Percentiles rank a stretch among this genome's conserved stretches.
phyloP scores from a whole-genome alignment of 1,284 basidiomycete species.

The Marasmius tenuissimus region DNA sequence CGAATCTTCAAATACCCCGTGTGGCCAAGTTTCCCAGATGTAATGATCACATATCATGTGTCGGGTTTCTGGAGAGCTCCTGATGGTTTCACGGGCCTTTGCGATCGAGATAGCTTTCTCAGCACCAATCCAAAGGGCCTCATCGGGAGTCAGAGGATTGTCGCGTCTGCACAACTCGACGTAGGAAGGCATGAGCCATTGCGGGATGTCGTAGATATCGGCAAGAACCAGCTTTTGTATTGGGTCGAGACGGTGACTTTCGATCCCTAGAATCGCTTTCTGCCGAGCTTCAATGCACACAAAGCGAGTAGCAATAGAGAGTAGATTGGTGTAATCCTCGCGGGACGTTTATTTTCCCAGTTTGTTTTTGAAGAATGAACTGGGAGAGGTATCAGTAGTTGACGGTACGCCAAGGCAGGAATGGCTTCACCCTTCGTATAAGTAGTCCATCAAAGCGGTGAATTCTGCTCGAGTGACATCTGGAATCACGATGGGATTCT shows the following conservation, averaged over 20 bases:
- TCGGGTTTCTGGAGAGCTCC: background rate
- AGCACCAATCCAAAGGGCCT: slow-evolving; percentile 35
- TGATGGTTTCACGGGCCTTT: slow-evolving; percentile 22
- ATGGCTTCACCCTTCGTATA: slow-evolving; percentile 31
- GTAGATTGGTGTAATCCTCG: slow-evolving; percentile 34
- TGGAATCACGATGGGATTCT: slow-evolving; percentile 28
- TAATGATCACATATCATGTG: background rate
- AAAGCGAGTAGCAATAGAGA: slow-evolving; percentile 35
- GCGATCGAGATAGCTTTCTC: slow-evolving; percentile 23
- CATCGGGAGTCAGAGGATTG: slow-evolving; percentile 30
- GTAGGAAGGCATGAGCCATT: slow-evolving; percentile 40
- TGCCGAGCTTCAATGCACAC: slow-evolving; percentile 28
- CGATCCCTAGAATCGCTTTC: slow-evolving; percentile 30
- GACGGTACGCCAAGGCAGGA: background rate
- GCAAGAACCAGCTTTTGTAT: slow-evolving; percentile 37
- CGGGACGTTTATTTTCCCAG: slow-evolving; percentile 21
- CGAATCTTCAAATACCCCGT: background rate
- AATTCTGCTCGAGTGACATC: slow-evolving; percentile 28
- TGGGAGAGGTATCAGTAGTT: background rate
- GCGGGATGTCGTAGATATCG: slow-evolving; percentile 32
- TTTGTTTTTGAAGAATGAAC: slow-evolving; percentile 25
- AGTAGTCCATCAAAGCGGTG: slow-evolving; percentile 32
- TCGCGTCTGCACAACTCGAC: slow-evolving; percentile 34
- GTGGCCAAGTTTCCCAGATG: background rate
- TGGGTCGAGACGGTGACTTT: slow-evolving; percentile 27